Conservation (phyloP, 768 basidiomycete genomes). For the Lentinula guzmanii region DNA sequence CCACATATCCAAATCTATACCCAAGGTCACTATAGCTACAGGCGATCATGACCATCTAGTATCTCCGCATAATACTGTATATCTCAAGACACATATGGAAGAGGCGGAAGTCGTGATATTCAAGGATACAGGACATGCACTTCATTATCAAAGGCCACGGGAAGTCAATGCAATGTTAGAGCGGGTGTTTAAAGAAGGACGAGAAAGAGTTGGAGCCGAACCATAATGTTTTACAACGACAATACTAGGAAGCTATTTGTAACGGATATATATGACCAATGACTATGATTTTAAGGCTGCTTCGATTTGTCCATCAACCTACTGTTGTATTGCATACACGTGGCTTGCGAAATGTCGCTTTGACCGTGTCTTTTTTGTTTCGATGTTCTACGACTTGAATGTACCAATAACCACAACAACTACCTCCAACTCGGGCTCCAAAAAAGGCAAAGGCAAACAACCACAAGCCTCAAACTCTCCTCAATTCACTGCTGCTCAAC, state of each 20-base stretch:
- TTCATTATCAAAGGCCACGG: conserved; percentile 41
- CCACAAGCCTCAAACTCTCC: conserved; percentile 18
- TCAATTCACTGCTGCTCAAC: conserved; percentile 49
- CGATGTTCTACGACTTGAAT: conserved; percentile 64
- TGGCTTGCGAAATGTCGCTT: too few relatives aligned
- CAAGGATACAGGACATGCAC: conserved; percentile 58
- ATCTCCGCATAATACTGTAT: conserved; percentile 38
- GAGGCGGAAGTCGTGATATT: conserved; percentile 53
- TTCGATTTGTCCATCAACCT: too few relatives aligned
- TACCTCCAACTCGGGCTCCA: conserved; percentile 28
- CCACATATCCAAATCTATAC: conserved; percentile 46
- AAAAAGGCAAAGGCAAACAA: conserved; percentile 59
- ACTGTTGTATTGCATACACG: too few relatives aligned
- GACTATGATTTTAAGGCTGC: too few relatives aligned
- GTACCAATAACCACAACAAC: conserved; percentile 38
- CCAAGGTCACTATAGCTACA: conserved; percentile 63
- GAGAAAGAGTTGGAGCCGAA: conserved; percentile 9
- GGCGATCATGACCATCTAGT: conserved; percentile 65
- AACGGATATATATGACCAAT: too few relatives aligned
- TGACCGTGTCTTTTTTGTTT: neutral
- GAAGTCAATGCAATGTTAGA: conserved; percentile 55
- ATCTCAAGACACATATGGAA: conserved; percentile 55
- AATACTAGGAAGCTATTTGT: neutral
- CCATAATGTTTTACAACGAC: neutral
- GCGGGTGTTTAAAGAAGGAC: conserved; percentile 49